These are phyloP conservation scores for Bipolaris bicolor DNA, from an alignment of 2,329 filamentous ascomycete species.

Conservation along the genomic window DNA sequence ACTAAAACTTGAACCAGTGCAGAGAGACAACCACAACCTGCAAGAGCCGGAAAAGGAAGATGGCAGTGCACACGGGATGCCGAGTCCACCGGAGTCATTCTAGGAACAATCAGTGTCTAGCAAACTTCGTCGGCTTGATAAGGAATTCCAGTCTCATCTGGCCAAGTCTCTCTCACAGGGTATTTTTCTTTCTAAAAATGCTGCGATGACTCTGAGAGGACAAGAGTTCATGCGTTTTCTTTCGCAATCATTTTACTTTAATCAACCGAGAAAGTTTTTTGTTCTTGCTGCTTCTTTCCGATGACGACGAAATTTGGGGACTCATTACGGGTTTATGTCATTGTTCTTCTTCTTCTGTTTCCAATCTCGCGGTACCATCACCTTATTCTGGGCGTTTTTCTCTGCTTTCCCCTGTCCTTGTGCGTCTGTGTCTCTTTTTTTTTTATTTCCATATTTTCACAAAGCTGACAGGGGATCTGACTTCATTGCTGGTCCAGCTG, in stretches of 20 bases:
- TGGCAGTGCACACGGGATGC: constrained; percentile 72
- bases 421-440: neutral
- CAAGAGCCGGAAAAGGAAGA: constrained; percentile 70
- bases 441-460: neutral
- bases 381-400: neutral
- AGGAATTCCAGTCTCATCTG: neutral
- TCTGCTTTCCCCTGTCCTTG: neutral
- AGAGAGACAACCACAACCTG: constrained; percentile 66
- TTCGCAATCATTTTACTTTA: constrained; percentile 19
- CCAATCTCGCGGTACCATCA: neutral
- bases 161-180: neutral
- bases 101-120: constrained; percentile 16
- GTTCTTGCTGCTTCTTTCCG: constrained; percentile 2
- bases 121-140: neutral
- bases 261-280: constrained; percentile 15
- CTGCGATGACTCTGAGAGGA: neutral
- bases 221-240: constrained; percentile 1
- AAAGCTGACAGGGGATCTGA: neutral
- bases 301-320: neutral
- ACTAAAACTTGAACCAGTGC: constrained; percentile 55
- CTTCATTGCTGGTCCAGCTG: constrained; percentile 7
- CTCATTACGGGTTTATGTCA: neutral
- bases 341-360: neutral
- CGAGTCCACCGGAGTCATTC: constrained; percentile 79
- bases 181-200: constrained; percentile 4